Base-by-base conservation (phyloP, 441 rosid genomes). In the Pelargonium fulgidum region DNA sequence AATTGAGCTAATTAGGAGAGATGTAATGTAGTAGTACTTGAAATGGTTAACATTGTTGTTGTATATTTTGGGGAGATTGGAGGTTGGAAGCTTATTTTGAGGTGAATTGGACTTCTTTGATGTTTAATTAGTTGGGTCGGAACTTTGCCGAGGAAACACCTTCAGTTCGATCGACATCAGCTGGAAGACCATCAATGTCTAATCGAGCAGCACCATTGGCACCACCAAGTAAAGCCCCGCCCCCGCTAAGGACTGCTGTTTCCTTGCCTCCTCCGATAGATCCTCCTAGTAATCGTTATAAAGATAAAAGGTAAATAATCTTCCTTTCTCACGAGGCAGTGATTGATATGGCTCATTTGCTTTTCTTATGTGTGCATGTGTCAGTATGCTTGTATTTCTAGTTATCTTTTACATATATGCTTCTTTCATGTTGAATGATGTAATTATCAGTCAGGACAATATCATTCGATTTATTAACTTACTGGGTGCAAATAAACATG, bases 181-280 rank as follows among this genome's bases (percentile, higher is more conserved):
- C 85, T 39, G 88, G 85, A 67, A 78, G 86, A 79, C 64, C 86
- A 47, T 33, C 84, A 24, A 67, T 73, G 56, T 73, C 88, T 67
- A 79, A 72, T 69, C 80, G 81, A 10, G 65, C 83, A 16, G 69
- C 84, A 58, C 82, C 83, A 11, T 76, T 82, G 64, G 81, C 81
- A 5, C 82, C 74, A 8, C 83, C 88, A 8, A 80, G 70, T 73
- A 86, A 70, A 67, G 67, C 62, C 17, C 67, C 74, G 64, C 68
- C 77, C 47, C 78, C 91, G 42, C 76, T 83, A 52, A 85, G 81
- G 81, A 82, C 85, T 33, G 88, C 83, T 8, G 77, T 80, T 45
- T 80, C 83, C 72, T 65, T 82, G 62, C 86, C 80, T 33, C 82
- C 88, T 14, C 62, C 62, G 26, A 76, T 76, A 14, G 85, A 65